Conservation (phyloP, 1,284 basidiomycete species). For the Leccinum griseonigrum region DNA sequence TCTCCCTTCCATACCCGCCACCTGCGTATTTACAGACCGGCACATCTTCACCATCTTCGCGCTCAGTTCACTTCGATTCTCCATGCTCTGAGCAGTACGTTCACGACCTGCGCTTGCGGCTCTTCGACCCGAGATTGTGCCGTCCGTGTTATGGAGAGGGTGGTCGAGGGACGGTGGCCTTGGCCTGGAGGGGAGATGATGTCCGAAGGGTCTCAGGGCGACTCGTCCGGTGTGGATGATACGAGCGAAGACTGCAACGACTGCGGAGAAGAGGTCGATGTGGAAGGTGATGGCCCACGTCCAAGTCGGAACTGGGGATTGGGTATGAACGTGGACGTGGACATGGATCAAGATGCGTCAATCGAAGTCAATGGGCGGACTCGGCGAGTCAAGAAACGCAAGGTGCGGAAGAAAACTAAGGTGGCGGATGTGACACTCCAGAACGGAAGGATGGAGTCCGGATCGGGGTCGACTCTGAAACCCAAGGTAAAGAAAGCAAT, state of each 20-base stretch:
- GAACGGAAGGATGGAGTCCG: slow-evolving; percentile 4
- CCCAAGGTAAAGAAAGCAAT: slow-evolving; percentile 20
- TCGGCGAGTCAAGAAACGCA: slow-evolving; percentile 21
- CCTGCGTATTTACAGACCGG: slow-evolving; percentile 36
- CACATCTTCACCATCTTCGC: slow-evolving; percentile 54
- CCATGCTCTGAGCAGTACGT: slow-evolving; percentile 70
- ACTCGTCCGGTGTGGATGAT: slow-evolving; percentile 17
- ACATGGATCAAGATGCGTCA: slow-evolving; percentile 22
- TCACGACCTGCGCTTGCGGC: slow-evolving; percentile 78
- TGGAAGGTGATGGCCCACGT: slow-evolving; percentile 24
- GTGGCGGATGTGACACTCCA: slow-evolving; percentile 1
- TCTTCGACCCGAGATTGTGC: slow-evolving; percentile 61
- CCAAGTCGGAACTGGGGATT: slow-evolving; percentile 17
- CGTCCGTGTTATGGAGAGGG: slow-evolving; percentile 60
- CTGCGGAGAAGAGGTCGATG: slow-evolving; percentile 19
- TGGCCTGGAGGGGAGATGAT: slow-evolving; percentile 35
- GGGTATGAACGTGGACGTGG: slow-evolving; percentile 30
- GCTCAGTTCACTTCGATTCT: slow-evolving; percentile 69
- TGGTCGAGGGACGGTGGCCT: slow-evolving; percentile 47
- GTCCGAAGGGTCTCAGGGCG: slow-evolving; percentile 25
- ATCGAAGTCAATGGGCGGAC: slow-evolving; percentile 6
- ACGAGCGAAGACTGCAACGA: slow-evolving; percentile 21
- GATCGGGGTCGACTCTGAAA: not conserved
- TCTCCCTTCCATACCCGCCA: not conserved
- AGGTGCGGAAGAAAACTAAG: slow-evolving; percentile 18